Evolutionary conservation across 805 yeast genomes (phyloP), one percentile per base, ranked within the genome.

Genomic region (Lipomyces lipofer): DNA sequence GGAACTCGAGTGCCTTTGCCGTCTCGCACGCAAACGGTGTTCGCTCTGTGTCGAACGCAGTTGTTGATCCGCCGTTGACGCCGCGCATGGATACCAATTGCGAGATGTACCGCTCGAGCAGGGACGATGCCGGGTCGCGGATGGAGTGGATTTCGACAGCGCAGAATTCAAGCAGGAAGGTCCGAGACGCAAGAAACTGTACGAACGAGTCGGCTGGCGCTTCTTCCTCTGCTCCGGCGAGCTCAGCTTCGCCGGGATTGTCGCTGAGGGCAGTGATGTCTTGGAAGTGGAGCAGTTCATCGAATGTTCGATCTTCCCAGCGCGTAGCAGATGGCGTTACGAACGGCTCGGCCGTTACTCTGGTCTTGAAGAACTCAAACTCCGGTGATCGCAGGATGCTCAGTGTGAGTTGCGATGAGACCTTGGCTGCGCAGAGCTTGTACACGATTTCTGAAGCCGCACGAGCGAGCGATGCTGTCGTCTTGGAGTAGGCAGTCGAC

Each of bases 91-190:
- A 24, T 21, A 36, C 46, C 17, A 57, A 25, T 21, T 17, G 35
- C 32, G 27, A 28, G 15, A 58, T 52, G 22, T 49, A 45, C 4
- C 36, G 43, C 22, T 47, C 58, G 40, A 58, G 51, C 8, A 36
- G 45, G 4, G 58, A 58, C 12, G 58, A 46, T 15, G 44, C 44
- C 13, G 58, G 55, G 33, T 47, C 54, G 0, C 78, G 73, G 12
- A 80, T 73, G 51, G 77, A 77, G 65, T 86, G 90, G n/a, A 92
- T 74, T 60, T 89, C 95, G 50, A 85, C 70, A 15, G 64, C 61
- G n/a, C 54, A 29, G 33, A 50, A 60, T 33, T 59, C 64, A 15
- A 57, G 22, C 24, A 54, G 12, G 21, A 29, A 38, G 15, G 64
- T 33, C 22, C 63, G 45, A 4, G 52, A 50, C 13, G 49, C 47